Evolutionary conservation across 1,139 yeast genomes (phyloP).

Genomic region (Blastobotrys malaysiensis): DNA sequence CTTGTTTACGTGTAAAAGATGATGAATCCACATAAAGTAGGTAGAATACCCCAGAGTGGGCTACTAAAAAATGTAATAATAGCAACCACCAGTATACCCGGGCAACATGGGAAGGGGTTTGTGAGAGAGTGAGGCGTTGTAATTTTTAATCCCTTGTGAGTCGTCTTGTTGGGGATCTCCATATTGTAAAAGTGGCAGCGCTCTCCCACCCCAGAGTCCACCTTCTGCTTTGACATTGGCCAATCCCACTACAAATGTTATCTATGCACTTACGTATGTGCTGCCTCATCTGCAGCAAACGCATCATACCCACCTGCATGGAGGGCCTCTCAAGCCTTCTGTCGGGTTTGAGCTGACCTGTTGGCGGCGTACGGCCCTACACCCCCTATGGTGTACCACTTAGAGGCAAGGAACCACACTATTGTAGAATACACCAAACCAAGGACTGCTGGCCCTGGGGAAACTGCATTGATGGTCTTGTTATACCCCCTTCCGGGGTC

Average conservation of each 20-base stretch:
- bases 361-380: background rate
- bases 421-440: background rate
- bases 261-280: background rate
- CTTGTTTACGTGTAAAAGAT: background rate
- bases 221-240: background rate
- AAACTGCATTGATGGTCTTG: too few relatives aligned
- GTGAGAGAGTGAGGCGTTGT: background rate
- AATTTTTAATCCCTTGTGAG: background rate
- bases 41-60: background rate
- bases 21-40: background rate
- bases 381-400: background rate
- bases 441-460: too few relatives aligned
- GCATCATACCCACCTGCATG: background rate
- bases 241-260: background rate
- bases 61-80: background rate
- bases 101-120: too few relatives aligned
- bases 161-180: background rate
- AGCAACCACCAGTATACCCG: too few relatives aligned
- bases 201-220: background rate
- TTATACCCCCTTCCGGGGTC: background rate
- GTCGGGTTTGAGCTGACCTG: background rate
- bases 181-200: background rate
- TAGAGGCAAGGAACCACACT: background rate
- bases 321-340: background rate
- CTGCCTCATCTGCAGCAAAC: constrained; percentile 1